A percentile compares a stretch with the other conserved stretches of the same genome.
These are phyloP conservation scores for Sugiyamaella americana DNA, from an alignment of 805 yeast species.

Conservation along the genomic window DNA sequence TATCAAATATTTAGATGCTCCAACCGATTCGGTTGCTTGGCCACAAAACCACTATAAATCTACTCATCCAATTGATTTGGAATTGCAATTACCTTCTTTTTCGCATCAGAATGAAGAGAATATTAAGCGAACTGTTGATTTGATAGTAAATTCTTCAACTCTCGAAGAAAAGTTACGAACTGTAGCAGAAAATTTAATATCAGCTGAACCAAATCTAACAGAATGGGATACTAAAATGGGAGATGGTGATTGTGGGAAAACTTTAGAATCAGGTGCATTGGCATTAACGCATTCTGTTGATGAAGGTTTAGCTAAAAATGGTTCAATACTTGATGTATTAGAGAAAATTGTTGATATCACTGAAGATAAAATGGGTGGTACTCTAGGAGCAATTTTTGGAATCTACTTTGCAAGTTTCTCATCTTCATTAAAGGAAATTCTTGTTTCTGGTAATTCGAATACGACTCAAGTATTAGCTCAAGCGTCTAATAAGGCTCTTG, in stretches of 20 bases:
- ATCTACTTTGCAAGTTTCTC: constrained; percentile 75
- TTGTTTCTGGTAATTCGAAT: constrained; percentile 10
- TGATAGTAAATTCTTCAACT: constrained; percentile 23
- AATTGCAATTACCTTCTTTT: constrained; percentile 13
- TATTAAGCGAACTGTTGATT: constrained; percentile 12
- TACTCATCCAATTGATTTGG: constrained; percentile 10
- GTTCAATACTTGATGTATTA: constrained; percentile 45
- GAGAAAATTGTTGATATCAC: constrained; percentile 69
- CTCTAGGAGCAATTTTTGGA: constrained; percentile 87
- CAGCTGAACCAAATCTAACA: constrained; percentile 74
- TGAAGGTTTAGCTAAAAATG: constrained; percentile 25
- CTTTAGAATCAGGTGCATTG: constrained; percentile 71
- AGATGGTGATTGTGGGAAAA: constrained; percentile 95
- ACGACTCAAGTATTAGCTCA: constrained; percentile 20
- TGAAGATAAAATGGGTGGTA: constrained; percentile 89
- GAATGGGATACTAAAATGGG: constrained; percentile 81
- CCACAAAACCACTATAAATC: constrained; percentile 37
- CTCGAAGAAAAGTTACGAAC: constrained; percentile 26
- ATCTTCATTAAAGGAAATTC: constrained; percentile 26
- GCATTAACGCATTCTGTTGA: constrained; percentile 54
- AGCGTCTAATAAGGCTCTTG: constrained; percentile 46
- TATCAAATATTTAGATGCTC: constrained; percentile 57
- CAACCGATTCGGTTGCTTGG: constrained; percentile 82
- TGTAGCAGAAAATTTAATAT: constrained; percentile 36
- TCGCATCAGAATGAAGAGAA: neutral